Evolutionary conservation across 2,329 filamentous ascomycete genomes (phyloP).

Genomic region (Alternaria angustiovoidea): DNA sequence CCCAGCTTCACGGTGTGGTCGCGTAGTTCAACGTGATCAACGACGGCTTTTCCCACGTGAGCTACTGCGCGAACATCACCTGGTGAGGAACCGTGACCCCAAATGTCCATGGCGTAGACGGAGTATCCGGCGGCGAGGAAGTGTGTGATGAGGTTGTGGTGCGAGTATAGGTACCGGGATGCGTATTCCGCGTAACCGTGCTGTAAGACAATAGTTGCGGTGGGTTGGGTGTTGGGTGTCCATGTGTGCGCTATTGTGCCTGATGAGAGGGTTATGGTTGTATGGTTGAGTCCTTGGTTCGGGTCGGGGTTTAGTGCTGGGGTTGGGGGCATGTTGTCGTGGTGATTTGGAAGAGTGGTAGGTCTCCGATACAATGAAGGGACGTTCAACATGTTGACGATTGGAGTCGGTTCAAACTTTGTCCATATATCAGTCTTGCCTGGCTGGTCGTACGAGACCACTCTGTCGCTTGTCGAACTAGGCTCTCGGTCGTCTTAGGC

Average conservation of each 20-base stretch:
- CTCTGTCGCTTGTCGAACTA: neutral
- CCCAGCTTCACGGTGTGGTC: neutral
- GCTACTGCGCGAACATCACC: neutral
- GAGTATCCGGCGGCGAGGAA: neutral
- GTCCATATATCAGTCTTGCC: neutral
- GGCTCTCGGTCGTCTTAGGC: neutral
- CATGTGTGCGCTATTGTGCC: neutral
- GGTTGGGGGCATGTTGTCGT: neutral
- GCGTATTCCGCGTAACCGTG: slow-evolving; percentile 18
- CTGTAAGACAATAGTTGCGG: slow-evolving; percentile 8
- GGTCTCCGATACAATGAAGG: neutral
- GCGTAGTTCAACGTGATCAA: neutral
- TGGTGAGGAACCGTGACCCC: neutral
- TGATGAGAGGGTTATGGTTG: neutral
- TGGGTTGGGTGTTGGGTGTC: neutral
- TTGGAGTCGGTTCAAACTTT: neutral
- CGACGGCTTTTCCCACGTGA: neutral
- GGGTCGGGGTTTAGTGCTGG: neutral
- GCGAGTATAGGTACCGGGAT: slow-evolving; percentile 5
- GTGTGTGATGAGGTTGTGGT: slow-evolving; percentile 10
- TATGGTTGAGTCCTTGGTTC: neutral
- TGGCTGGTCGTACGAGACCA: neutral
- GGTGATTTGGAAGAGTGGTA: neutral
- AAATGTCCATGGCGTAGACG: neutral
- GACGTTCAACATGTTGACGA: neutral